Conservation (phyloP, 2,329 filamentous ascomycete genomes). For the Colletotrichum magnum region DNA sequence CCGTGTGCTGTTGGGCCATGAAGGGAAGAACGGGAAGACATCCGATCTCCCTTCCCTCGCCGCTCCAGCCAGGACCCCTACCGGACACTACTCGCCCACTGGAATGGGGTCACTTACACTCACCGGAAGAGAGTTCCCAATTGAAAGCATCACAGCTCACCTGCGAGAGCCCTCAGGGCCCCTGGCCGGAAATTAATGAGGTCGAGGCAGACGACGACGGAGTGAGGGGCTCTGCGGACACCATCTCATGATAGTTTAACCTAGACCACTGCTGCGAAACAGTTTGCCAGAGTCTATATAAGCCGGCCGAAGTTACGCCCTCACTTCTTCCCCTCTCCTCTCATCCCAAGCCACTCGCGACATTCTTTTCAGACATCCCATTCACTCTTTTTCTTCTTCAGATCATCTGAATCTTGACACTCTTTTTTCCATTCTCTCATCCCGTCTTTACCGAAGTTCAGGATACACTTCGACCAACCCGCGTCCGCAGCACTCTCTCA, state of each 20-base stretch:
- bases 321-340: neutral
- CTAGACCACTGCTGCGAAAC: conserved; percentile 18
- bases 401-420: conserved; percentile 23
- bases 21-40: conserved; percentile 22
- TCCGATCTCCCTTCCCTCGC: conserved; percentile 12
- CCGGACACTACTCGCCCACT: neutral
- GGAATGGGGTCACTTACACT: neutral
- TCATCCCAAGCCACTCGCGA: conserved; percentile 13
- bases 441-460: conserved; percentile 17
- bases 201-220: neutral
- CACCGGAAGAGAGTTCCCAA: conserved; percentile 24
- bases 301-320: conserved; percentile 10
- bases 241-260: conserved; percentile 30
- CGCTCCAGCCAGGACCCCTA: neutral
- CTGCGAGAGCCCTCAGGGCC: neutral
- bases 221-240: neutral
- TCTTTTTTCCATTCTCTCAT: conserved; percentile 13
- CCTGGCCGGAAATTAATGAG: conserved; percentile 22
- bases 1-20: neutral
- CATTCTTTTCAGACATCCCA: conserved; percentile 15
- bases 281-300: conserved; percentile 35
- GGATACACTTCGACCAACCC: neutral
- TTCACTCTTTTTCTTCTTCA: conserved; percentile 19
- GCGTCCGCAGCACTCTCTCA: neutral
- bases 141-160: conserved; percentile 18